phyloP scores from a whole-genome alignment of 164 flowering plant species.

The Brasenia schreberi region DNA sequence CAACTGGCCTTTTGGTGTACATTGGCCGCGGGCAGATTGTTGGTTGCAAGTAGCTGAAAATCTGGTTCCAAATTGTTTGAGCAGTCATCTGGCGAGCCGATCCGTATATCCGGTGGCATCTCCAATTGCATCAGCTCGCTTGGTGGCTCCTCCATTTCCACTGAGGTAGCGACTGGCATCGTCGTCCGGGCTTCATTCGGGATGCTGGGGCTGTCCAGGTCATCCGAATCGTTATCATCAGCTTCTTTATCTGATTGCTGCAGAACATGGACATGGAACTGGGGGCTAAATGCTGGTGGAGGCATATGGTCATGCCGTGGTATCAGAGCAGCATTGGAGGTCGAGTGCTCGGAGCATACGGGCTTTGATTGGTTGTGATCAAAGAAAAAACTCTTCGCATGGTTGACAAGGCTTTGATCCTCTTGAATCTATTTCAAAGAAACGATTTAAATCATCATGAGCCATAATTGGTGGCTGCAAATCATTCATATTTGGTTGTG shows the following conservation, averaged over 20 bases:
- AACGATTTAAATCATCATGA: no score
- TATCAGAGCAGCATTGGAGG: constrained; percentile 47
- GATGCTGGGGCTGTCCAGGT: constrained; percentile 8
- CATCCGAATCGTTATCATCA: constrained; percentile 15
- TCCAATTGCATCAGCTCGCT: constrained; percentile 76
- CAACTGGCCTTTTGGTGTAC: constrained; percentile 18
- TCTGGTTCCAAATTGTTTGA: constrained; percentile 60
- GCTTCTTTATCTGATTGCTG: background rate
- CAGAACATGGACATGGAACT: background rate
- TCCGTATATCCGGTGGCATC: constrained; percentile 63
- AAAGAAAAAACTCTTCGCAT: constrained; percentile 47
- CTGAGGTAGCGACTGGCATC: background rate
- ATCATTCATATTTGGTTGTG: no score
- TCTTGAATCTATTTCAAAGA: constrained; percentile 54
- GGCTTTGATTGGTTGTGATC: constrained; percentile 51
- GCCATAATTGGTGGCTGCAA: no score
- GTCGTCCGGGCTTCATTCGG: background rate
- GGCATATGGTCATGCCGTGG: background rate
- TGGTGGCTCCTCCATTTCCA: constrained; percentile 4
- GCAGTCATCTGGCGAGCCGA: constrained; percentile 78
- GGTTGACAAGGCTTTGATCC: constrained; percentile 42
- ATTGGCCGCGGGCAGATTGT: constrained; percentile 8
- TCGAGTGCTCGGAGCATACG: constrained; percentile 84
- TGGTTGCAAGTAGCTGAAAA: constrained; percentile 20
- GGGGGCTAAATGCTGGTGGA: background rate